phyloP scores from a whole-genome alignment of 108 stramenopile species.

The Mediolabrus comicus region DNA sequence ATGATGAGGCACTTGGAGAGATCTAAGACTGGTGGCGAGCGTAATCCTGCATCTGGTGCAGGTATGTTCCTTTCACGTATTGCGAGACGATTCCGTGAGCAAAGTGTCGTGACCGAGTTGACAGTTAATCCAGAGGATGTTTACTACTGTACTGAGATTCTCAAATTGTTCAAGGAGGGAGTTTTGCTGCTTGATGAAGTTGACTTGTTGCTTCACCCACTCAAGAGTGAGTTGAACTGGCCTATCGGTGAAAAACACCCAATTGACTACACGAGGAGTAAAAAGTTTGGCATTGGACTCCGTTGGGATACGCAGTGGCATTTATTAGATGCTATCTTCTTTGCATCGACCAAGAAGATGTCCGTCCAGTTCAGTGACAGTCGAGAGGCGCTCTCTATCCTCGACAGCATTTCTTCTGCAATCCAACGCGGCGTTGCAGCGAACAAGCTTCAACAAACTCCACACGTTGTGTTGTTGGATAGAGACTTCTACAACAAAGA shows the following conservation, averaged over 20 bases:
- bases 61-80: constrained; percentile 83
- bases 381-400: constrained; percentile 80
- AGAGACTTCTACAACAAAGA: constrained; percentile 82
- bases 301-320: constrained; percentile 98
- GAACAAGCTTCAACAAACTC: constrained; percentile 86
- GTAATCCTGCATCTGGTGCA: constrained; percentile 5
- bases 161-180: constrained; percentile 88
- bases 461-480: constrained; percentile 93
- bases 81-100: constrained; percentile 79
- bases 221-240: constrained; percentile 99
- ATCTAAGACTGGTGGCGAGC: constrained; percentile 58
- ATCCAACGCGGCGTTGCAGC: constrained; percentile 83
- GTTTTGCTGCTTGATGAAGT: constrained; percentile 97
- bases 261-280: constrained; percentile 93
- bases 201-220: constrained; percentile 95
- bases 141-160: constrained; percentile 85
- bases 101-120: constrained; percentile 69
- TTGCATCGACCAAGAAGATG: constrained; percentile 74
- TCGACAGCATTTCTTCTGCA: constrained; percentile 74
- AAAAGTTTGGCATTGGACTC: constrained; percentile 81
- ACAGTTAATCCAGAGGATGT: constrained; percentile 62
- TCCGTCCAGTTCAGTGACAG: constrained; percentile 86
- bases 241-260: constrained; percentile 95
- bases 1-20: constrained; percentile 95
- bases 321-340: constrained; percentile 89